Conservation (phyloP, 495 filamentous ascomycete genomes). For the Barbatosphaeria neglecta region DNA sequence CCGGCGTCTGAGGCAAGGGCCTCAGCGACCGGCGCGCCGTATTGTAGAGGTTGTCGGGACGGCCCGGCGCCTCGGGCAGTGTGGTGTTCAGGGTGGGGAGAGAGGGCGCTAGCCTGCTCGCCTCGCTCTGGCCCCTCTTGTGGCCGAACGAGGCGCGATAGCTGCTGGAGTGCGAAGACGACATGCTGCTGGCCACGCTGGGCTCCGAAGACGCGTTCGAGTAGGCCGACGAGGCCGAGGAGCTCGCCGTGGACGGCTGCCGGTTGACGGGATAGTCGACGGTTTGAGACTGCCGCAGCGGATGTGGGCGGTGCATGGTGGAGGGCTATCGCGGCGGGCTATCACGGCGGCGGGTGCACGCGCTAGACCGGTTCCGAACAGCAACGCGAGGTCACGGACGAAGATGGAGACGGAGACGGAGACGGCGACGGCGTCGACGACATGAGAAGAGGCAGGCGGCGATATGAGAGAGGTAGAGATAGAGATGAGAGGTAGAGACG, state of each 20-base stretch:
- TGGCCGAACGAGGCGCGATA: constrained; percentile 47
- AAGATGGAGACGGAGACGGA: constrained; percentile 1
- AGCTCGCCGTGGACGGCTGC: constrained; percentile 69
- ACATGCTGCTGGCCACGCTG: constrained; percentile 60
- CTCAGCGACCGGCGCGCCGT: constrained; percentile 65
- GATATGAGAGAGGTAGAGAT: too few species aligned
- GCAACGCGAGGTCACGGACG: constrained; percentile 4
- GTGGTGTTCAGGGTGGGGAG: constrained; percentile 23
- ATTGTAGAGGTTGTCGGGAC: constrained; percentile 49
- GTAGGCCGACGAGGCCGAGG: constrained; percentile 61
- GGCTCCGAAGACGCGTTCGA: constrained; percentile 56
- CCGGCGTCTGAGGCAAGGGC: constrained; percentile 60
- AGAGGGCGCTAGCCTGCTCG: constrained; percentile 32
- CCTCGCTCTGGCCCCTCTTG: constrained; percentile 69
- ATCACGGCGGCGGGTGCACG: constrained; percentile 9
- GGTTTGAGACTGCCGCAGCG: constrained; percentile 54
- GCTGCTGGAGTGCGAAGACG: constrained; percentile 62
- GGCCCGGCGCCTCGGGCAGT: constrained; percentile 31
- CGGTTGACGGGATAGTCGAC: constrained; percentile 52
- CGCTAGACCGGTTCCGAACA: constrained; percentile 1
- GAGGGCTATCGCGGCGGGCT: constrained; percentile 16
- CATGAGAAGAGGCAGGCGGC: too few species aligned
- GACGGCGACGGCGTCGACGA: constrained; percentile 11
- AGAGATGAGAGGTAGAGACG: too few species aligned
- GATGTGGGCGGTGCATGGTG: constrained; percentile 39